A percentile compares a stretch with the other conserved stretches of the same genome.
phyloP scores from a whole-genome alignment of 805 yeast species.

The Lipomyces lipofer region DNA sequence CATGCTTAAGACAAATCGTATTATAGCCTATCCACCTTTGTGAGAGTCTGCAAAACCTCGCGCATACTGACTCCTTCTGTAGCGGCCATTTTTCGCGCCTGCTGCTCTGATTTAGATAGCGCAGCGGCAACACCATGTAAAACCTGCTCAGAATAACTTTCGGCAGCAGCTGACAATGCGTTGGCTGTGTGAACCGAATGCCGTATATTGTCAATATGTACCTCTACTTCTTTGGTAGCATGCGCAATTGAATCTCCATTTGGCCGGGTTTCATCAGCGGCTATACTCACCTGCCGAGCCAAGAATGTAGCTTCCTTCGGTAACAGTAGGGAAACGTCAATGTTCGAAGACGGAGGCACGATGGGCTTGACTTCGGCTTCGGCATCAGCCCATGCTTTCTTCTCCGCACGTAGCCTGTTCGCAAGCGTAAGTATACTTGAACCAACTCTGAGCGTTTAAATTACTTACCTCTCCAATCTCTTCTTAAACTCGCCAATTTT shows the following conservation, averaged over 20 bases:
- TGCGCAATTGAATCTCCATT: conserved; percentile 28
- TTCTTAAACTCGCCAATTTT: conserved; percentile 50
- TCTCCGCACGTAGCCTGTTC: conserved; percentile 26
- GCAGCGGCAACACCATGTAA: conserved; percentile 7
- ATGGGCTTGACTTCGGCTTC: conserved; percentile 18
- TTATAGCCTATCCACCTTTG: conserved; percentile 26
- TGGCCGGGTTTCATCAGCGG: conserved; percentile 25
- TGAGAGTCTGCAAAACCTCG: conserved; percentile 23
- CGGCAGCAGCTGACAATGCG: conserved; percentile 29
- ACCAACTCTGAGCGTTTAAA: too few species aligned
- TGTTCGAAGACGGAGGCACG: conserved; percentile 24
- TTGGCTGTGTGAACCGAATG: conserved; percentile 34
- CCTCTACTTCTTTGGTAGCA: conserved; percentile 30
- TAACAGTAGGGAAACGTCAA: conserved; percentile 25
- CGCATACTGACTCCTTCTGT: conserved; percentile 26
- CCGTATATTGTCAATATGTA: conserved; percentile 23
- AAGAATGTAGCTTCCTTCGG: conserved; percentile 27
- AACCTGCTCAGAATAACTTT: conserved; percentile 27
- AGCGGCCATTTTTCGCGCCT: conserved; percentile 19
- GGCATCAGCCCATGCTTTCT: conserved; percentile 24
- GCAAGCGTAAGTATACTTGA: too few species aligned
- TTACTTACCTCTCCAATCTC: conserved; percentile 42
- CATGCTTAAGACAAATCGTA: neutral
- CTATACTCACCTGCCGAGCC: conserved; percentile 50
- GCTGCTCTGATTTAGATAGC: neutral